A percentile compares a stretch with the other conserved stretches of the same genome.
Evolutionary conservation across 768 basidiomycete species (phyloP).

Genomic region (Scleroderma citrinum): DNA sequence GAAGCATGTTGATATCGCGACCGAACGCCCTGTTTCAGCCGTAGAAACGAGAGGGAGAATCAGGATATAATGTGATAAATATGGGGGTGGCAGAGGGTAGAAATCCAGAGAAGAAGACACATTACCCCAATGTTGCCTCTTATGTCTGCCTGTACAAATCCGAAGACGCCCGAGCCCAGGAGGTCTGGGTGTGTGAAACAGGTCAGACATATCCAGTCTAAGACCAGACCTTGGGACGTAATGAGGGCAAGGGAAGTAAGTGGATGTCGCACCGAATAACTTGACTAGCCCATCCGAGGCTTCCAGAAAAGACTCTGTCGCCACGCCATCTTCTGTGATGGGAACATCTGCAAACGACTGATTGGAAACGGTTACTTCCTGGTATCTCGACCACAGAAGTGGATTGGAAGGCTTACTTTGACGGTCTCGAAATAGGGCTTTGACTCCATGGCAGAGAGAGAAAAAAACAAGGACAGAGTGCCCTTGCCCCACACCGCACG

Average conservation of each 20-base stretch:
- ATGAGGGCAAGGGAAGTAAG: slow-evolving; percentile 13
- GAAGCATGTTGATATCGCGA: slow-evolving; percentile 40
- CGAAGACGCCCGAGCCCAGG: slow-evolving; percentile 62
- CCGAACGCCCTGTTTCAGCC: slow-evolving; percentile 54
- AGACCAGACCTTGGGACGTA: slow-evolving; percentile 5
- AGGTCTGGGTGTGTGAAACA: slow-evolving; percentile 41
- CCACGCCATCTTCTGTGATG: slow-evolving; percentile 68
- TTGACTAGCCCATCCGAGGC: slow-evolving; percentile 82
- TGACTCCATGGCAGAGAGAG: slow-evolving; percentile 19
- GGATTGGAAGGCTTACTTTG: slow-evolving; percentile 38
- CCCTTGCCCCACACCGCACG: slow-evolving; percentile 3
- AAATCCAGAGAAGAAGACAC: slow-evolving; percentile 15
- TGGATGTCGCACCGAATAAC: slow-evolving; percentile 53
- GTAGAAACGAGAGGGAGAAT: slow-evolving; percentile 2
- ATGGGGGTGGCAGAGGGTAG: slow-evolving; percentile 8
- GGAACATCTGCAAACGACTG: slow-evolving; percentile 88
- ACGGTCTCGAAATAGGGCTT: slow-evolving; percentile 64
- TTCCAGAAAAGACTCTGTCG: slow-evolving; percentile 75
- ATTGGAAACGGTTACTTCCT: slow-evolving; percentile 2
- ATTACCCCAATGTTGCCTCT: slow-evolving; percentile 58
- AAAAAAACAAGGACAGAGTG: slow-evolving; percentile 1
- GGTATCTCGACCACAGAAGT: not conserved
- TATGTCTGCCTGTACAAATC: slow-evolving; percentile 69
- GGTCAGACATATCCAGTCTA: slow-evolving; percentile 1
- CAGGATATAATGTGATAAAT: slow-evolving; percentile 7